phyloP scores from a whole-genome alignment of 345 rosid species.

The Lepidium aucheri region DNA sequence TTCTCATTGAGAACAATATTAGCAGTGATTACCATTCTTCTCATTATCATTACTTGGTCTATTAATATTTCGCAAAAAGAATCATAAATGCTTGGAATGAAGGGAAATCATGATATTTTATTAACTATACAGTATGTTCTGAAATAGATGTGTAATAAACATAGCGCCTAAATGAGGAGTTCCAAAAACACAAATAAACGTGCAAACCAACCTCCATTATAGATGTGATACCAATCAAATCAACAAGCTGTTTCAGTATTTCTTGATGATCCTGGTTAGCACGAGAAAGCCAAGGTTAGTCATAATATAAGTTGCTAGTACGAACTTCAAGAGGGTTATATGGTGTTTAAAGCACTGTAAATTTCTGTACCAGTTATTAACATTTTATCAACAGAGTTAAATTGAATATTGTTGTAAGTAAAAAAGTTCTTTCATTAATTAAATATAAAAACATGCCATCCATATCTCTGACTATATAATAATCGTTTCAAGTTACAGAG shows the following conservation, averaged over 20 bases:
- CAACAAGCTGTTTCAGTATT: constrained; percentile 61
- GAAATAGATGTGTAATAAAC: not conserved
- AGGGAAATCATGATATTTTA: not conserved
- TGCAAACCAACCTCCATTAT: constrained; percentile 77
- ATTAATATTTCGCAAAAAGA: not conserved
- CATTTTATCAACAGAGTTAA: not conserved
- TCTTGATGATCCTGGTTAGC: constrained; percentile 65
- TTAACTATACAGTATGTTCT: not conserved
- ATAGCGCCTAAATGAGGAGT: not conserved
- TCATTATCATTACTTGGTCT: not conserved
- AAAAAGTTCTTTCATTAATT: constrained; percentile 3
- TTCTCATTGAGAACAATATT: constrained; percentile 1
- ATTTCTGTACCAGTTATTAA: not conserved
- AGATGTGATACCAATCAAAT: constrained; percentile 87
- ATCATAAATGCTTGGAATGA: not conserved
- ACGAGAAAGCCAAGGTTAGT: constrained; percentile 15
- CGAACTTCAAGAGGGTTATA: not conserved
- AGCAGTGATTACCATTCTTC: not conserved
- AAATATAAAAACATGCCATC: not conserved
- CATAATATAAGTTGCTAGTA: not conserved
- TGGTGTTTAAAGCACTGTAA: not conserved
- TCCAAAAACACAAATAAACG: not conserved
- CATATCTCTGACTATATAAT: not conserved
- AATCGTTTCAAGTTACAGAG: constrained; percentile 5
- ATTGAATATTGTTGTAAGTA: not conserved